Evolutionary conservation across 805 yeast species (phyloP).

Genomic region (Naumovozyma dairenensis): DNA sequence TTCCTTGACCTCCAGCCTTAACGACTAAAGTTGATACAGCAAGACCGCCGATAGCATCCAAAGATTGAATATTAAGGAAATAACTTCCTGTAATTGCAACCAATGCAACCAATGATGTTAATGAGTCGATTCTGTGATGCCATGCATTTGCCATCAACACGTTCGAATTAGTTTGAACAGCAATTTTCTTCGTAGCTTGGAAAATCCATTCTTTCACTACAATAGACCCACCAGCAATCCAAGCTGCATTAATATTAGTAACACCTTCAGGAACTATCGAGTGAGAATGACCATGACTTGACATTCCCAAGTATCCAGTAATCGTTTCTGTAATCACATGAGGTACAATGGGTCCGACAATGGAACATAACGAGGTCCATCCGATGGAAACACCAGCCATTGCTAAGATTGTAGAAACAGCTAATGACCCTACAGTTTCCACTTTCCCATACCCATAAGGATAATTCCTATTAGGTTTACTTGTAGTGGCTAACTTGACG

Average conservation of each 20-base stretch:
- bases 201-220: slow-evolving; percentile 78
- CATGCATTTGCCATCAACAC: slow-evolving; percentile 93
- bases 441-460: slow-evolving; percentile 91
- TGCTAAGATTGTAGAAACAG: slow-evolving; percentile 72
- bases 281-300: slow-evolving; percentile 26
- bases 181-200: slow-evolving; percentile 72
- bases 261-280: slow-evolving; percentile 31
- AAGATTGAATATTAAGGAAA: slow-evolving; percentile 63
- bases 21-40: slow-evolving; percentile 71
- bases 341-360: slow-evolving; percentile 59
- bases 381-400: slow-evolving; percentile 88
- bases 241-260: slow-evolving; percentile 80
- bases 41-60: slow-evolving; percentile 86
- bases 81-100: slow-evolving; percentile 78
- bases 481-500: slow-evolving; percentile 57
- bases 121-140: slow-evolving; percentile 92
- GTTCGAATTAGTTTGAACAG: slow-evolving; percentile 64
- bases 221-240: slow-evolving; percentile 85
- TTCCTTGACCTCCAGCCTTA: slow-evolving; percentile 71
- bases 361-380: slow-evolving; percentile 64
- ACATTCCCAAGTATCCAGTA: slow-evolving; percentile 2
- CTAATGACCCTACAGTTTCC: slow-evolving; percentile 83
- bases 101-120: slow-evolving; percentile 83
- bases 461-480: slow-evolving; percentile 46
- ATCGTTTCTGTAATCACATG: slow-evolving; percentile 45